Evolutionary conservation across 2,329 filamentous ascomycete genomes (phyloP).

Genomic region (Pseudodiploospora longispora): DNA sequence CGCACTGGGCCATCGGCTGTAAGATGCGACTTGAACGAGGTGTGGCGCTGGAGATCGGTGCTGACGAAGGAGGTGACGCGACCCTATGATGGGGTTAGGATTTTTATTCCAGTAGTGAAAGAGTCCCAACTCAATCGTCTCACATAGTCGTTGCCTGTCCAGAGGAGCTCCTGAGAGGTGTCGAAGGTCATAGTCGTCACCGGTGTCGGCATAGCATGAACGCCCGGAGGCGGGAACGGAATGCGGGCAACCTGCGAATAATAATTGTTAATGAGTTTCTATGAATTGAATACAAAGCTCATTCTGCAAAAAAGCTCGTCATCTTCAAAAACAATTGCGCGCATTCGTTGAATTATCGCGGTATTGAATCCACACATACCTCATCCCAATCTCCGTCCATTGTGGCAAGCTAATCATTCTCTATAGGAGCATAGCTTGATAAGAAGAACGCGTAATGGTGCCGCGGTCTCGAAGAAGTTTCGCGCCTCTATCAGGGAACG

Average conservation of each 20-base stretch:
- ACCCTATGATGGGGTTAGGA: conserved; percentile 49
- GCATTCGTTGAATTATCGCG: neutral
- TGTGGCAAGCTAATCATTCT: conserved; percentile 32
- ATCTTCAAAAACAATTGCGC: neutral
- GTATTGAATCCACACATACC: conserved; percentile 32
- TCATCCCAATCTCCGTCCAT: conserved; percentile 66
- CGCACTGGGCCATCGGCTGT: conserved; percentile 69
- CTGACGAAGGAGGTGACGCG: conserved; percentile 84
- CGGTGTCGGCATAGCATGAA: conserved; percentile 60
- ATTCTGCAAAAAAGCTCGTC: neutral
- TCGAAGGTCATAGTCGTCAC: conserved; percentile 84
- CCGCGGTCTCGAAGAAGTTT: conserved; percentile 7
- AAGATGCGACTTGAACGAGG: conserved; percentile 75
- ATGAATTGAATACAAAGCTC: too few species aligned
- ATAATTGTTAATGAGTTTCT: neutral
- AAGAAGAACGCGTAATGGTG: conserved; percentile 5
- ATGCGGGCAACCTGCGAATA: conserved; percentile 64
- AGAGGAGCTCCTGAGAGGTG: conserved; percentile 78
- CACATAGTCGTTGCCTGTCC: conserved; percentile 88
- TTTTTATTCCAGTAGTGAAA: neutral
- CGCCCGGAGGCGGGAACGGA: conserved; percentile 67
- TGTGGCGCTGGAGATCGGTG: conserved; percentile 78
- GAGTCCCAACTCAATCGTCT: conserved; percentile 19
- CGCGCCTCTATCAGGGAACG: conserved; percentile 5
- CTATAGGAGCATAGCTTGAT: conserved; percentile 24